A percentile compares a stretch with the other conserved stretches of the same genome.
Conservation (phyloP, 2,329 filamentous ascomycete species). For the Cucurbitaria berberidis region DNA sequence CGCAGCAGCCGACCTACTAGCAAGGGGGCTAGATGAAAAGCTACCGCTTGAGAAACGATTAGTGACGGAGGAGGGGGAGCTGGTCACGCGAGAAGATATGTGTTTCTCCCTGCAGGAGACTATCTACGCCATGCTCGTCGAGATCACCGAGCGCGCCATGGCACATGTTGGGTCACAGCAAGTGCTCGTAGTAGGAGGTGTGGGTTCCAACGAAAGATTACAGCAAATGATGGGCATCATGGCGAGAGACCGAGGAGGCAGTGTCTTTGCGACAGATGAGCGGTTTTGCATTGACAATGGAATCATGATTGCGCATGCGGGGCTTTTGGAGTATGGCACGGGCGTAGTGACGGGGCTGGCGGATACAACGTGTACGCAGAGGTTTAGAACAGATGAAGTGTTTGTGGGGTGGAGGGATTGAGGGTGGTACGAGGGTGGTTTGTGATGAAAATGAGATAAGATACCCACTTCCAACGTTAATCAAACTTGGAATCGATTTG, state of each 20-base stretch:
- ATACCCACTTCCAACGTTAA: neutral
- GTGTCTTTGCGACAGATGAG: constrained; percentile 94
- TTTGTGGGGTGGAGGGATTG: constrained; percentile 58
- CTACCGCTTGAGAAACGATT: constrained; percentile 48
- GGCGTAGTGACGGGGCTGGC: constrained; percentile 78
- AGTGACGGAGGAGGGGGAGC: constrained; percentile 57
- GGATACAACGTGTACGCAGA: constrained; percentile 73
- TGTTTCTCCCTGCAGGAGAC: constrained; percentile 97
- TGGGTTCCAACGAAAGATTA: constrained; percentile 91
- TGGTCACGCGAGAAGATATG: constrained; percentile 79
- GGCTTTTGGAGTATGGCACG: constrained; percentile 80
- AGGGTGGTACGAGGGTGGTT: neutral
- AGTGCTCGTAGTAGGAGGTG: constrained; percentile 93
- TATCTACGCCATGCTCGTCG: constrained; percentile 94
- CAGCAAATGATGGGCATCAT: constrained; percentile 99
- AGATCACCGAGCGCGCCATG: constrained; percentile 98
- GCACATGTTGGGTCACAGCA: constrained; percentile 91
- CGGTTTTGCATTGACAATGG: constrained; percentile 98
- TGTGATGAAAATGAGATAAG: neutral
- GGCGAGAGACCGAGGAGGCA: constrained; percentile 86
- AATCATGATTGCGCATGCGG: constrained; percentile 99
- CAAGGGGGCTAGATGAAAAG: constrained; percentile 64
- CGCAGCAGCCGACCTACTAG: constrained; percentile 79
- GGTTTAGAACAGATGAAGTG: constrained; percentile 59
- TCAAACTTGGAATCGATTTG: no score